phyloP scores from a whole-genome alignment of 2,329 filamentous ascomycete species.

The Diplocarpon mali region DNA sequence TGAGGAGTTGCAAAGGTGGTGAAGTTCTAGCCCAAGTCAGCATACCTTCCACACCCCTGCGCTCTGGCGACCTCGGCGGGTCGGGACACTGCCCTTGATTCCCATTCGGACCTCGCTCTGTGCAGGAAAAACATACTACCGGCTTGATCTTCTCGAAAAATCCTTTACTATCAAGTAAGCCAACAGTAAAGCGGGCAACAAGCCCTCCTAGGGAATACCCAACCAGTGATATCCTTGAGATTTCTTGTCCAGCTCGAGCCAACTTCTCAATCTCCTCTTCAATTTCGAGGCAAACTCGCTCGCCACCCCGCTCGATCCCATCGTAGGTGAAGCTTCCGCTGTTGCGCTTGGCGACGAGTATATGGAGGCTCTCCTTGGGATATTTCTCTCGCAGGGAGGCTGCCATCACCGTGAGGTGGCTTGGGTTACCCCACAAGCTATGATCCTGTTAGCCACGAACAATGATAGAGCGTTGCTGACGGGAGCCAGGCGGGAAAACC shows the following conservation, averaged over 20 bases:
- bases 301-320: constrained; percentile 56
- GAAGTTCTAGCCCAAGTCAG: constrained; percentile 55
- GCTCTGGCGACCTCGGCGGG: not conserved
- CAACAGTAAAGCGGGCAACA: constrained; percentile 76
- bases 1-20: constrained; percentile 84
- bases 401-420: constrained; percentile 58
- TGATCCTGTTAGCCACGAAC: constrained; percentile 3
- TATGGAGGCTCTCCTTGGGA: constrained; percentile 51
- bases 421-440: constrained; percentile 70
- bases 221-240: constrained; percentile 74
- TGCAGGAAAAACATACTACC: constrained; percentile 40
- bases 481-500: no score
- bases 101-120: not conserved
- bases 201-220: constrained; percentile 87
- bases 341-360: constrained; percentile 64
- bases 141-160: constrained; percentile 71
- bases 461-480: not conserved
- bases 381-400: constrained; percentile 51
- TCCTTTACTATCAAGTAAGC: constrained; percentile 70
- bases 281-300: constrained; percentile 56
- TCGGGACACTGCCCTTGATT: constrained; percentile 3
- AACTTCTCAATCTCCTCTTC: constrained; percentile 49
- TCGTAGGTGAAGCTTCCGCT: constrained; percentile 62
- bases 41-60: not conserved
- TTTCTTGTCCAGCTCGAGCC: constrained; percentile 51